Conservation (phyloP, 495 filamentous ascomycete species). For the Talaromyces thailandensis region DNA sequence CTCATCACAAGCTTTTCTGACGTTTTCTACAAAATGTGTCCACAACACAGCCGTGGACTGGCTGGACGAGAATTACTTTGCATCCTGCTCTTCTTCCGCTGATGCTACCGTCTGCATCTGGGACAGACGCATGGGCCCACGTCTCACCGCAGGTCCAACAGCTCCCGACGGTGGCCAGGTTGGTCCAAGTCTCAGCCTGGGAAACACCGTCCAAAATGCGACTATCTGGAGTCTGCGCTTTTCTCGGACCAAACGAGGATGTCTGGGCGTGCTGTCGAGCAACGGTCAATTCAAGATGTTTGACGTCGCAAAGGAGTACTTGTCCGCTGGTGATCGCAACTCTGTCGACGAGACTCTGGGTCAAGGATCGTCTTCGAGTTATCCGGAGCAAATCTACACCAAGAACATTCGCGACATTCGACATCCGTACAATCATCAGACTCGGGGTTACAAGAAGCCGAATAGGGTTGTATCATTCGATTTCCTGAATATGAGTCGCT, state of each 20-base stretch:
- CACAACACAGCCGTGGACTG: slow-evolving; percentile 88
- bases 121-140: slow-evolving; percentile 67
- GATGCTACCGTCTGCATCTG: slow-evolving; percentile 72
- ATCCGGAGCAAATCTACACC: slow-evolving; percentile 36
- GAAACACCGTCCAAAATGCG: slow-evolving; percentile 50
- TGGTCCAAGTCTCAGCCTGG: slow-evolving; percentile 55
- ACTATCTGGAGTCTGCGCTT: slow-evolving; percentile 74
- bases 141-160: slow-evolving; percentile 30
- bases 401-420: slow-evolving; percentile 40
- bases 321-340: slow-evolving; percentile 29
- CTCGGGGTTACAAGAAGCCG: slow-evolving; percentile 38
- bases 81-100: slow-evolving; percentile 65
- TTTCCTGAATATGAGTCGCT: slow-evolving; percentile 58
- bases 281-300: slow-evolving; percentile 70
- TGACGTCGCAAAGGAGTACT: slow-evolving; percentile 56
- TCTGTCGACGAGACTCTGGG: slow-evolving; percentile 33
- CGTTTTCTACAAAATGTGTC: slow-evolving; percentile 72
- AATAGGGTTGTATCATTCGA: slow-evolving; percentile 79
- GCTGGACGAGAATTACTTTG: slow-evolving; percentile 87
- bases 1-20: slow-evolving; percentile 45
- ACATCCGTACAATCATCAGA: slow-evolving; percentile 32
- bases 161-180: slow-evolving; percentile 24
- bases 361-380: slow-evolving; percentile 29
- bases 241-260: slow-evolving; percentile 62
- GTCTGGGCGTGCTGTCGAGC: slow-evolving; percentile 66